Percentiles rank a stretch among this genome's conserved stretches.
Conservation (phyloP, 352 stramenopile species). For the Pythium guiyangense region DNA sequence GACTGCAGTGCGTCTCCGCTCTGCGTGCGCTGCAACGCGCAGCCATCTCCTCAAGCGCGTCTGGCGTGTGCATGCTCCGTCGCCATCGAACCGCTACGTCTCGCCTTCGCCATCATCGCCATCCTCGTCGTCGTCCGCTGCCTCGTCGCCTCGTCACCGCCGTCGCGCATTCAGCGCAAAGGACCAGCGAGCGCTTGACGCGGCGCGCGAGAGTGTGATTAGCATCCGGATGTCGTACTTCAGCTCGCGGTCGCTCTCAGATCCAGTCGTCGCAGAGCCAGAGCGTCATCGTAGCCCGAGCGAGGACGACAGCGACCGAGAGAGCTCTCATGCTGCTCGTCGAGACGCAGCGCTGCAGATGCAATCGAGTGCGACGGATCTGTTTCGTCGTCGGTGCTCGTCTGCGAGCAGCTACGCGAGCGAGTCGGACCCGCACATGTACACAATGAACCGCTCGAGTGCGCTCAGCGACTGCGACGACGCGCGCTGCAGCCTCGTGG, state of each 20-base stretch:
- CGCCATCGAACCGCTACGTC: background rate
- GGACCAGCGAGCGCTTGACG: background rate
- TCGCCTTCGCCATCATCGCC: background rate
- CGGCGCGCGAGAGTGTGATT: conserved; percentile 7
- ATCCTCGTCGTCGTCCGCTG: background rate
- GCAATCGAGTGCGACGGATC: background rate
- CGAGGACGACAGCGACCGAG: background rate
- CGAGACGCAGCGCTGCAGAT: too few species aligned
- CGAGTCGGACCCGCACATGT: background rate
- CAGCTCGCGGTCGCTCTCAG: conserved; percentile 10
- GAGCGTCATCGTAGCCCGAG: too few species aligned
- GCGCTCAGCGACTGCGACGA: background rate
- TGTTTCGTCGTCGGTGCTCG: conserved; percentile 2
- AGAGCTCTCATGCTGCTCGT: too few species aligned
- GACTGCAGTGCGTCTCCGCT: conserved; percentile 1
- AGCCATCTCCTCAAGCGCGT: background rate
- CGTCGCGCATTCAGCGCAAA: background rate
- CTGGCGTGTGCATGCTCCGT: too few species aligned
- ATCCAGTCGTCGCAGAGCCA: background rate
- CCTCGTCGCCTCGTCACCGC: background rate
- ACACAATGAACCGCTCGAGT: background rate
- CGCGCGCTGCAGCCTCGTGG: background rate
- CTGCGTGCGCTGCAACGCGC: conserved; percentile 4
- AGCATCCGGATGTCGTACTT: conserved; percentile 14
- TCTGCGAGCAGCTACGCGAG: conserved; percentile 8